A percentile compares a stretch with the other conserved stretches of the same genome.
phyloP scores from a whole-genome alignment of 2,329 filamentous ascomycete genomes.

The Colletotrichum neosansevieriae region DNA sequence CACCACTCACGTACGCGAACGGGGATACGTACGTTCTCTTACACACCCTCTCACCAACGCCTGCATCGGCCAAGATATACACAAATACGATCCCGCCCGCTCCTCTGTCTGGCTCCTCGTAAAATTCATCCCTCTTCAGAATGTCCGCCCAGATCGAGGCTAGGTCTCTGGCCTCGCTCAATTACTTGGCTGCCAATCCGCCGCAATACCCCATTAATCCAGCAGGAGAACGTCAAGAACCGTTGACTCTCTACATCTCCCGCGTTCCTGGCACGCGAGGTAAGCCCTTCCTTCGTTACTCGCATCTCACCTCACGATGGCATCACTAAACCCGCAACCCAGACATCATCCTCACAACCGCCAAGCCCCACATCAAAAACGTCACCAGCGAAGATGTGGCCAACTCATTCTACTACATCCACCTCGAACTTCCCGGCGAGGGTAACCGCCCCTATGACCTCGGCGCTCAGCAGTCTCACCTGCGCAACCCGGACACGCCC shows the following conservation, averaged over 20 bases:
- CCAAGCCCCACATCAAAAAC: slow-evolving; percentile 89
- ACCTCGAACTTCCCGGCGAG: slow-evolving; percentile 77
- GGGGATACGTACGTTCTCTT: not conserved
- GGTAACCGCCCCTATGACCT: slow-evolving; percentile 27
- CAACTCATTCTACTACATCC: slow-evolving; percentile 91
- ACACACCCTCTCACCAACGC: not conserved
- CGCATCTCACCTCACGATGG: slow-evolving; percentile 42
- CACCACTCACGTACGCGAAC: not conserved
- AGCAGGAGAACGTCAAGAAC: slow-evolving; percentile 74
- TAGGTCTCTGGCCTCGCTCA: slow-evolving; percentile 83
- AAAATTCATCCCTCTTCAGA: slow-evolving; percentile 7
- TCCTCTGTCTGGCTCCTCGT: not conserved
- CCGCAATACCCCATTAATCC: slow-evolving; percentile 87
- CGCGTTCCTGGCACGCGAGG: slow-evolving; percentile 92
- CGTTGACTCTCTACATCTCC: slow-evolving; percentile 89
- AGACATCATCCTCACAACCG: slow-evolving; percentile 93
- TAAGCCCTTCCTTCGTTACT: slow-evolving; percentile 50
- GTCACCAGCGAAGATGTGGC: slow-evolving; percentile 90
- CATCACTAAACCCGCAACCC: slow-evolving; percentile 36
- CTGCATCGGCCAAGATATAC: slow-evolving; percentile 16
- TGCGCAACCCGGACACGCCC: slow-evolving; percentile 48
- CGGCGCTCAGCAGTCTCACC: slow-evolving; percentile 45
- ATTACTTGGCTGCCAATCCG: slow-evolving; percentile 84
- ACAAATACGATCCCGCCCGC: not conserved
- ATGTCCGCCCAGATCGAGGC: slow-evolving; percentile 74